Conservation (phyloP, 768 basidiomycete genomes). For the Phlebiopsis gigantea region DNA sequence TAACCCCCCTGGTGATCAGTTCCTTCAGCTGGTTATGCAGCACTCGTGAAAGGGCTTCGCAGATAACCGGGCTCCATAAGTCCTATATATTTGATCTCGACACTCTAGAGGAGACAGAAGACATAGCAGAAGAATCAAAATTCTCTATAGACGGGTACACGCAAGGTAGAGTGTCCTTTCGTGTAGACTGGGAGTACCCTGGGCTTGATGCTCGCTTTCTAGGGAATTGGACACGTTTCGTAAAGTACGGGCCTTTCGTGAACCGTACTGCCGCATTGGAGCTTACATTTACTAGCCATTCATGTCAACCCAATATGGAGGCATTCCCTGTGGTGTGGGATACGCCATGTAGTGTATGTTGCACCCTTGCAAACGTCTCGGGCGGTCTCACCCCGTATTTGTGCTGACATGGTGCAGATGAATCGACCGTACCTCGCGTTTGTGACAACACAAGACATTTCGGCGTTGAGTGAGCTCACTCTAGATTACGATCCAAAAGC, state of each 20-base stretch:
- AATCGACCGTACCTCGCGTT: slow-evolving; percentile 62
- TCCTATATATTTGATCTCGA: slow-evolving; percentile 64
- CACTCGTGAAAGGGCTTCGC: slow-evolving; percentile 36
- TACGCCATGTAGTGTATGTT: slow-evolving; percentile 47
- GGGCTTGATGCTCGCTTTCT: not conserved
- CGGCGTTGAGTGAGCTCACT: slow-evolving; percentile 49
- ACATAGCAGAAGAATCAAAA: slow-evolving; percentile 27
- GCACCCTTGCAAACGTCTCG: not conserved
- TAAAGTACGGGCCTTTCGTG: slow-evolving; percentile 47
- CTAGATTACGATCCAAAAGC: slow-evolving; percentile 58
- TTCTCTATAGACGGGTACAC: slow-evolving; percentile 55
- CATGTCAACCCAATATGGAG: slow-evolving; percentile 54
- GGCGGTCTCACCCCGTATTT: too few relatives aligned
- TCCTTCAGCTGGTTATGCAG: slow-evolving; percentile 23
- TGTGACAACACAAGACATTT: slow-evolving; percentile 43
- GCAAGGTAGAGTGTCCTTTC: too few relatives aligned
- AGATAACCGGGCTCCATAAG: slow-evolving; percentile 30
- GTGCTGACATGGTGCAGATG: slow-evolving; percentile 30
- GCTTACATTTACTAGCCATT: slow-evolving; percentile 43
- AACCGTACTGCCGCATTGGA: not conserved
- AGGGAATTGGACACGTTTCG: slow-evolving; percentile 77
- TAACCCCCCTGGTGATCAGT: not conserved
- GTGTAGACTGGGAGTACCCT: too few relatives aligned
- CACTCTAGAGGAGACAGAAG: slow-evolving; percentile 37
- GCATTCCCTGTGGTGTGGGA: slow-evolving; percentile 62